Percentiles rank a stretch among this genome's conserved stretches.
phyloP scores from a whole-genome alignment of 495 filamentous ascomycete species.

The Immersiella caudata region DNA sequence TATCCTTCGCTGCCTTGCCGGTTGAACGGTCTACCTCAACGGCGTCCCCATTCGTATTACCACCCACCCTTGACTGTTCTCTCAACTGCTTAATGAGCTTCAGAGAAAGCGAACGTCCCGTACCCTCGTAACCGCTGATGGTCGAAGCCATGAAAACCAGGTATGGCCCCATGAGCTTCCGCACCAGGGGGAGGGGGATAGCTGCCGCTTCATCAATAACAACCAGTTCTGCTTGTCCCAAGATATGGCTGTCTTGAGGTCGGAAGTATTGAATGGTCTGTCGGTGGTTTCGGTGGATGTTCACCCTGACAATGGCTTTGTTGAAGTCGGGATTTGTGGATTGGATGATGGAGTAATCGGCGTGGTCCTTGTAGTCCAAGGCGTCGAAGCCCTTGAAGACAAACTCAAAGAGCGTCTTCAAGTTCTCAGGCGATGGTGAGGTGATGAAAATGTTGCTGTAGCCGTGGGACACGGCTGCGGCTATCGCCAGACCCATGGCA shows the following conservation, averaged over 20 bases:
- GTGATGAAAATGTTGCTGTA: slow-evolving; percentile 99
- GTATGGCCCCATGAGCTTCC: slow-evolving; percentile 96
- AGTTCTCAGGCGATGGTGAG: slow-evolving; percentile 95
- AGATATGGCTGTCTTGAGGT: slow-evolving; percentile 89
- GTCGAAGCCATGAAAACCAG: slow-evolving; percentile 99
- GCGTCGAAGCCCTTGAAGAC: slow-evolving; percentile 98
- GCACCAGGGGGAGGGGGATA: slow-evolving; percentile 88
- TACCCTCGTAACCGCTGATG: slow-evolving; percentile 98
- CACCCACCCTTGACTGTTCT: slow-evolving; percentile 75
- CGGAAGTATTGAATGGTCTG: slow-evolving; percentile 99
- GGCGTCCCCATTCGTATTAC: slow-evolving; percentile 50
- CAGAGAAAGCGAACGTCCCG: slow-evolving; percentile 88
- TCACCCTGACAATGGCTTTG: slow-evolving; percentile 96
- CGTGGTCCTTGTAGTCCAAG: slow-evolving; percentile 87
- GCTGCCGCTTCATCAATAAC: slow-evolving; percentile 98
- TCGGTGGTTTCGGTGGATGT: slow-evolving; percentile 91
- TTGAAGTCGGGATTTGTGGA: slow-evolving; percentile 99
- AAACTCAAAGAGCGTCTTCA: slow-evolving; percentile 98
- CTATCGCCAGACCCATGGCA: slow-evolving; percentile 88
- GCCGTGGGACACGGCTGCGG: slow-evolving; percentile 90
- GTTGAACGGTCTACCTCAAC: slow-evolving; percentile 74
- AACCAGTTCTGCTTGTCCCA: slow-evolving; percentile 93
- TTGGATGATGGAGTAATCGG: slow-evolving; percentile 97
- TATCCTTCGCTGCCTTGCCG: slow-evolving; percentile 65
- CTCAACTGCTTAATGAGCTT: slow-evolving; percentile 98